Conservation (phyloP, 2,329 filamentous ascomycete species). For the Ceratocystis cacaofunesta region DNA sequence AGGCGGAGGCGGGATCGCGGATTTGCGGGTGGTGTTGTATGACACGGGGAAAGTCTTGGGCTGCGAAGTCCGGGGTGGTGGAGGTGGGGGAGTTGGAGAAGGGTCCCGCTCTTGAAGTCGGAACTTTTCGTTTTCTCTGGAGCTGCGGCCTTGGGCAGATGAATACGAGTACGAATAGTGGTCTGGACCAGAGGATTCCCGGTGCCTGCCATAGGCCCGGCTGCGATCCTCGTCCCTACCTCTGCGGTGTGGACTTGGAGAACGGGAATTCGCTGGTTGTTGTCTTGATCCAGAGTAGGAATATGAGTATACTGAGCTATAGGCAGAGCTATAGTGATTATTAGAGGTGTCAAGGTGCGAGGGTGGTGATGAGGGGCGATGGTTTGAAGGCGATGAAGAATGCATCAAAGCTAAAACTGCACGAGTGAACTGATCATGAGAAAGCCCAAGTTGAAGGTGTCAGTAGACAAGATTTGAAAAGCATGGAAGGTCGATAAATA, state of each 20-base stretch:
- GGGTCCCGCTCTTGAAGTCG: not conserved
- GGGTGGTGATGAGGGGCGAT: constrained; percentile 9
- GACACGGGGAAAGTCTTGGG: constrained; percentile 15
- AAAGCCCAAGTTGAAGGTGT: not conserved
- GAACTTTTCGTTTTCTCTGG: not conserved
- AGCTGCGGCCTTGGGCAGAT: not conserved
- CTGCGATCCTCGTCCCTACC: not conserved
- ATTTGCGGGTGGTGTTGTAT: constrained; percentile 15
- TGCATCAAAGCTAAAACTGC: constrained; percentile 2
- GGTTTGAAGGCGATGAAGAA: constrained; percentile 11
- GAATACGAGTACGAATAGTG: not conserved
- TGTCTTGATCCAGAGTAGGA: not conserved
- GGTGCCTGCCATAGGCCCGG: not conserved
- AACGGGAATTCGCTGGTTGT: not conserved
- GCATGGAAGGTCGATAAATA: not conserved
- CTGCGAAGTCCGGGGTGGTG: not conserved
- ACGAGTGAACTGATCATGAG: constrained; percentile 2
- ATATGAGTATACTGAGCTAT: constrained; percentile 5
- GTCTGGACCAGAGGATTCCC: not conserved
- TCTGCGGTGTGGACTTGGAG: not conserved
- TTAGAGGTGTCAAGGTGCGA: constrained; percentile 9
- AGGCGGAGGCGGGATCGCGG: constrained; percentile 14
- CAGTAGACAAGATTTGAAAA: not conserved
- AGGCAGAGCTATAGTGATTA: constrained; percentile 7
- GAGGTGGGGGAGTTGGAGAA: constrained; percentile 2